Conservation (phyloP, 2,329 filamentous ascomycete species). For the Botryotinia convoluta region DNA sequence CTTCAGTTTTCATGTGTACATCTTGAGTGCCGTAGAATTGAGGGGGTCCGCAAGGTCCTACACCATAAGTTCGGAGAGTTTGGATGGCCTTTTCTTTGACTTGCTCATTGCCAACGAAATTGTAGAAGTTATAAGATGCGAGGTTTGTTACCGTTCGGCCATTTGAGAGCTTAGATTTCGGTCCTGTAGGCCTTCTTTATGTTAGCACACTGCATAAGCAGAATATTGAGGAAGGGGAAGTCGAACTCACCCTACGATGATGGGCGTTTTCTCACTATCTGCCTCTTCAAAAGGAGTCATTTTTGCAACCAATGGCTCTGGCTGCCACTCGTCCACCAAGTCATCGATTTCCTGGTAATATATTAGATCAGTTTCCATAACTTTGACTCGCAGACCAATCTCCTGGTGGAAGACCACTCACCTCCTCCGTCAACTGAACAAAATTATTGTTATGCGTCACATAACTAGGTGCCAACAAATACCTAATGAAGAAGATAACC, state of each 20-base stretch:
- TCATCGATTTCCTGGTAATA: conserved; percentile 79
- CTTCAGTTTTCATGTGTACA: conserved; percentile 95
- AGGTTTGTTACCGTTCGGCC: conserved; percentile 92
- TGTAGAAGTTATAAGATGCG: conserved; percentile 96
- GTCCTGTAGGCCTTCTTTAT: conserved; percentile 70
- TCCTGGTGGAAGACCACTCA: conserved; percentile 35
- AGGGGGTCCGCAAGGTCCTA: conserved; percentile 92
- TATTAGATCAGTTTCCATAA: conserved; percentile 18
- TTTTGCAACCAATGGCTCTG: conserved; percentile 80
- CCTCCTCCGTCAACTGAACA: conserved; percentile 82
- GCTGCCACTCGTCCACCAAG: conserved; percentile 92
- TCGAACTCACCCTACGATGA: conserved; percentile 75
- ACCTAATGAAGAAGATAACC: conserved; percentile 92
- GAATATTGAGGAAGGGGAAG: not conserved
- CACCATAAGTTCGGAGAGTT: conserved; percentile 90
- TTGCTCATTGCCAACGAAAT: conserved; percentile 87
- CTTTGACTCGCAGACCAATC: not conserved
- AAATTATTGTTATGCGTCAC: conserved; percentile 87
- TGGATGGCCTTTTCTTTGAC: conserved; percentile 95
- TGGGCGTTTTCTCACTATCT: conserved; percentile 79
- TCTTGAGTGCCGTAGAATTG: conserved; percentile 99
- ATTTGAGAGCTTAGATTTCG: conserved; percentile 83
- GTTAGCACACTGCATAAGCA: conserved; percentile 18
- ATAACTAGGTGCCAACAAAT: conserved; percentile 88
- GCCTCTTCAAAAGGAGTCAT: conserved; percentile 72